Evolutionary conservation across 2,329 filamentous ascomycete genomes (phyloP), one percentile per base, ranked within the genome.

Genomic region (Penicillium psychrosexuale): DNA sequence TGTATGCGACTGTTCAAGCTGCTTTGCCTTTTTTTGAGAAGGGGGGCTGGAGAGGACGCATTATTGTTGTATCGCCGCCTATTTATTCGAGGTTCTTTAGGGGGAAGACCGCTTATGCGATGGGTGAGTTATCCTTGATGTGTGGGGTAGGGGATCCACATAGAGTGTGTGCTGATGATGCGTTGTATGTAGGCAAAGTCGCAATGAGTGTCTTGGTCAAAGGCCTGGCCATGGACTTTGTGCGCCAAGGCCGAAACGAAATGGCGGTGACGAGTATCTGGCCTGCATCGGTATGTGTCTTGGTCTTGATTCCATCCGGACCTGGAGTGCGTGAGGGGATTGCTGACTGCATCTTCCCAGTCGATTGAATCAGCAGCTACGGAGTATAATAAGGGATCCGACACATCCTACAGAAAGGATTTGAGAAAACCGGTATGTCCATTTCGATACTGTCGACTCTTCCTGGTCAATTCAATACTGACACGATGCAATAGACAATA

Each of bases 71-170:
- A 51, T 89, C 85, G 66, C 91, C 91, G 24, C 90, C 90, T 1
- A 92, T 95, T 54, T 95, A 95, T 72, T 88, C 84, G 59, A 81
- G 91, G 30, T 95, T 95, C 73, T 92, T 94, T 71, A 77, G 88
- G 22, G 91, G 90, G 11, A 95, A 95, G 80, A 89, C 90, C 1
- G 89, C 88, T 13, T 95, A 95, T 74, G 89, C 91, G 0, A 82
- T 85, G 73, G 81, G 80, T 59, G 60, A 61, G 68, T 61, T 52
- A 36, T 7, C 31, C 13, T 47, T 47, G 27, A 17, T 19, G 7
- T 5, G 38, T 37, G 17, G 13, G 13, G 22, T 28, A 22, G 11
- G 28, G 19, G 6, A 6, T 31, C 9, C 2, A 11, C 2, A 22
- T 7, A 1, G 12, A 33, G 11, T 33, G 3, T 53, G 5, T 53